Conservation (phyloP, 1,284 basidiomycete genomes). For the Trichosporon faecale region DNA sequence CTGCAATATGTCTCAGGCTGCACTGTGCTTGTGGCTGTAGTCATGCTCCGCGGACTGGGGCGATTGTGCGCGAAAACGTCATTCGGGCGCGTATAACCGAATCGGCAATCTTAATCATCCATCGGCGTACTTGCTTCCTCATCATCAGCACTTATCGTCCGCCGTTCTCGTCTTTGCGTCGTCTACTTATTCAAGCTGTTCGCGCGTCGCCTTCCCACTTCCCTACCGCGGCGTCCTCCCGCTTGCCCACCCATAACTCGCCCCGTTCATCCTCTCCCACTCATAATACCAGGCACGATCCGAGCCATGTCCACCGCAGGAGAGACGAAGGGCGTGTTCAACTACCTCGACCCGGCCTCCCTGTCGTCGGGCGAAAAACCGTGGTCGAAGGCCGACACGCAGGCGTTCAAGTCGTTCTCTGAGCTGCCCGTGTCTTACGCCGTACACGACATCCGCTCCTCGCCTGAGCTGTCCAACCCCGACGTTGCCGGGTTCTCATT, state of each 20-base stretch:
- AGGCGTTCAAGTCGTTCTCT: background rate
- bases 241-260: background rate
- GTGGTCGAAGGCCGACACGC: background rate
- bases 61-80: background rate
- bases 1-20: too few species aligned
- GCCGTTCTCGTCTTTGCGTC: background rate
- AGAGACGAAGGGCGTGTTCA: background rate
- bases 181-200: background rate
- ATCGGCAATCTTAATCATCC: background rate
- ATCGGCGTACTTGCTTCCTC: background rate
- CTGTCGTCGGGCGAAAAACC: background rate
- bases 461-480: background rate
- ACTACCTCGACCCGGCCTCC: background rate
- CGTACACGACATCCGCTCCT: background rate
- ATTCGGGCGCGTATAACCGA: background rate
- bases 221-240: background rate
- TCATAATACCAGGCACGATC: background rate
- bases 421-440: background rate
- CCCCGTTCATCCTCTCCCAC: background rate
- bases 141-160: too few species aligned
- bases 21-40: too few species aligned
- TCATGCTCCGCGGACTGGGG: too few species aligned
- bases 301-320: background rate
- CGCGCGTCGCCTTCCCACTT: background rate
- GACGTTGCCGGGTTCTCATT: background rate